Evolutionary conservation across 306 rosid genomes (phyloP).

Genomic region (Astragalus membranaceus): DNA sequence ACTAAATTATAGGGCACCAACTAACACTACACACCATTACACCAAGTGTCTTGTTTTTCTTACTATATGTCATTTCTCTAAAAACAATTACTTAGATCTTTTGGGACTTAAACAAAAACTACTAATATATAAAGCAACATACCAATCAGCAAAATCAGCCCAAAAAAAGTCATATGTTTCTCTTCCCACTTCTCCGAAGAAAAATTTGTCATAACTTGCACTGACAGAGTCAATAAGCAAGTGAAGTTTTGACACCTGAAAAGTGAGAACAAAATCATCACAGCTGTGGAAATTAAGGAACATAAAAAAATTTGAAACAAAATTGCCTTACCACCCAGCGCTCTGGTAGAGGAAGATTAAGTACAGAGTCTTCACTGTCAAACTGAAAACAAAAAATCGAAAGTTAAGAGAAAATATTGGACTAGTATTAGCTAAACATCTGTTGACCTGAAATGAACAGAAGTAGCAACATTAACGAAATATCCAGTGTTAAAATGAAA

Average conservation of each 20-base stretch:
- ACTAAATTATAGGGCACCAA: too few relatives aligned
- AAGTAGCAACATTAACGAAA: not conserved
- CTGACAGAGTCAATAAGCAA: conserved; percentile 65
- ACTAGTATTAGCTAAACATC: not conserved
- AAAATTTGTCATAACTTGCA: conserved; percentile 80
- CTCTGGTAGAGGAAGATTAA: conserved; percentile 74
- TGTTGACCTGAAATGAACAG: conserved; percentile 6
- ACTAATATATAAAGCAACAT: conserved; percentile 13
- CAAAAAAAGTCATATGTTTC: conserved; percentile 89
- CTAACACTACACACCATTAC: too few relatives aligned
- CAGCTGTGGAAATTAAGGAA: not conserved
- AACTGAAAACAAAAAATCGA: conserved; percentile 41
- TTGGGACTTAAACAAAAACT: not conserved
- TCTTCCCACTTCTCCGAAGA: conserved; percentile 90
- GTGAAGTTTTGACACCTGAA: conserved; percentile 90
- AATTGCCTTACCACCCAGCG: conserved; percentile 82
- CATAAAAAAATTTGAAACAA: not conserved
- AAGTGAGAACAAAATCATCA: conserved; percentile 20
- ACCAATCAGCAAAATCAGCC: conserved; percentile 99
- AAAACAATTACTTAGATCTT: not conserved
- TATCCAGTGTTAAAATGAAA: not conserved
- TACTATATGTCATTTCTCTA: too few relatives aligned
- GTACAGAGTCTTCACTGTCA: conserved; percentile 53
- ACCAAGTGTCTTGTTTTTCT: too few relatives aligned
- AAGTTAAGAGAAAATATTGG: not conserved